Conservation (phyloP, 73 alveolate genomes). For the Tetrahymena borealis region DNA sequence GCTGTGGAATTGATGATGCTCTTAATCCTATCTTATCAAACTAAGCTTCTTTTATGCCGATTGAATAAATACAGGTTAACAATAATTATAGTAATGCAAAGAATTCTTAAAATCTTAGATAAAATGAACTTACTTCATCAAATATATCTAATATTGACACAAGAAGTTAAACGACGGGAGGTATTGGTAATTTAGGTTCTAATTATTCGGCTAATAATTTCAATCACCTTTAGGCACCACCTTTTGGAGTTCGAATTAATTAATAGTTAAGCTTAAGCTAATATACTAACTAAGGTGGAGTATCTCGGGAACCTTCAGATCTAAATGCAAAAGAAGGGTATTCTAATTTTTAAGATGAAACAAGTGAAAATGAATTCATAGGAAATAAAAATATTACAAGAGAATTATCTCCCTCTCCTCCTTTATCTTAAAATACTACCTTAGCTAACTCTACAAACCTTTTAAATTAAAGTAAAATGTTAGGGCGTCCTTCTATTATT, state of each 20-base stretch:
- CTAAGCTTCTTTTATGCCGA: not conserved
- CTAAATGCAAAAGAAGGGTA: not conserved
- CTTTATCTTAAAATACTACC: not conserved
- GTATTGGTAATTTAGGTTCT: not conserved
- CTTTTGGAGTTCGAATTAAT: not conserved
- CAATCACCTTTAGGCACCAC: not conserved
- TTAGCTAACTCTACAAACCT: not conserved
- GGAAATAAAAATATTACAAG: not conserved
- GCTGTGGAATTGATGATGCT: not conserved
- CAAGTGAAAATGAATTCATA: not conserved
- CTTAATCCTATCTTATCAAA: not conserved
- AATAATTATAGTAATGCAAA: not conserved
- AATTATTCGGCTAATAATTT: not conserved
- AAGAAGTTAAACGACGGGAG: not conserved
- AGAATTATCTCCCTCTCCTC: not conserved
- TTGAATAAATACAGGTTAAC: not conserved
- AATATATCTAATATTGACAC: not conserved
- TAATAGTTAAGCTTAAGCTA: not conserved
- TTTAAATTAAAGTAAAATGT: not conserved
- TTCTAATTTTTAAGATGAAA: not conserved
- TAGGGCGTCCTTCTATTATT: not conserved
- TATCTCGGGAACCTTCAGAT: not conserved
- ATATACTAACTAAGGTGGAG: not conserved
- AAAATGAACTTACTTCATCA: not conserved
- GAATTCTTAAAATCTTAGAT: not conserved